Percentiles rank a stretch among this genome's conserved stretches.
Evolutionary conservation across 2,329 filamentous ascomycete genomes (phyloP).

Genomic region (Exophiala alcalophila): DNA sequence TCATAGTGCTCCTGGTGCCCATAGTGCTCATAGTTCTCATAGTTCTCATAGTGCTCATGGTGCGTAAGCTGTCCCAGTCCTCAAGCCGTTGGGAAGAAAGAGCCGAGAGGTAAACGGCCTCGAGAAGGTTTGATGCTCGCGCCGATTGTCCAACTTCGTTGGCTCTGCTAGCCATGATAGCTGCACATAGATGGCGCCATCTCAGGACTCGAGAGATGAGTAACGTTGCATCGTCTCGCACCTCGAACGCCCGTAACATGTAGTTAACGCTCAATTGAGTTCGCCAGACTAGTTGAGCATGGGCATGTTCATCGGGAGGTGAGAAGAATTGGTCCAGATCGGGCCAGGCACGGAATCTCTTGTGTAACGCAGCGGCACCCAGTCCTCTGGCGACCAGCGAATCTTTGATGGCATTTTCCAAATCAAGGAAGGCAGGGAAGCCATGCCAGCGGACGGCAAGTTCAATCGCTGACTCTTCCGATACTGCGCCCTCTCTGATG

Average conservation of each 20-base stretch:
- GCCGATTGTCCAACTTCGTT: background rate
- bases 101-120: background rate
- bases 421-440: conserved; percentile 2
- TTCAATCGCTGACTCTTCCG: background rate
- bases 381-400: conserved; percentile 3
- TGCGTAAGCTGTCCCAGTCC: no score
- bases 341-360: conserved; percentile 1
- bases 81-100: background rate
- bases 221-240: background rate
- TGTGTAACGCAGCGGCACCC: background rate
- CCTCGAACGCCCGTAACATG: background rate
- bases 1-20: no score
- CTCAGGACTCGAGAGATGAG: background rate
- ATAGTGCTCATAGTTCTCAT: no score
- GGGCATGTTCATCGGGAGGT: background rate
- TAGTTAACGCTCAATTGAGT: background rate
- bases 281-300: background rate
- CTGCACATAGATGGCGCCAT: background rate
- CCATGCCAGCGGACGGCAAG: conserved; percentile 1
- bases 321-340: background rate
- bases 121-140: no score
- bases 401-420: conserved; percentile 5
- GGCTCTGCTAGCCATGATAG: background rate
- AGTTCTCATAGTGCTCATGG: no score
- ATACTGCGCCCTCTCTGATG: conserved; percentile 3